Conservation (phyloP, 306 rosid genomes). For the Castanea crenata region DNA sequence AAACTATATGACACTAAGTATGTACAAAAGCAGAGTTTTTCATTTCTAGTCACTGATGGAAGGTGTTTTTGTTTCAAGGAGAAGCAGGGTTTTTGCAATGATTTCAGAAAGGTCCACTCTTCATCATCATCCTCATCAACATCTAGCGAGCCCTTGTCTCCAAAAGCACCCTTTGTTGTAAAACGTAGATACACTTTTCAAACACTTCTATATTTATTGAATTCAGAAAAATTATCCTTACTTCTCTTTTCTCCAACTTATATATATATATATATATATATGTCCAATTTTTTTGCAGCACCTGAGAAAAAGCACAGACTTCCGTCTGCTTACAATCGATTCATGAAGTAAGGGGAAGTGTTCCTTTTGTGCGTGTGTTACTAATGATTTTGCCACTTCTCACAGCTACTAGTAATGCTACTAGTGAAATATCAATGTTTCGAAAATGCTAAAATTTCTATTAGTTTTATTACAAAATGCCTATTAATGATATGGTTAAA, state of each 20-base stretch:
- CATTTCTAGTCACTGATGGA: neutral
- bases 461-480: too few relatives aligned
- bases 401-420: too few relatives aligned
- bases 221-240: neutral
- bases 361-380: neutral
- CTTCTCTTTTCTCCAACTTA: neutral
- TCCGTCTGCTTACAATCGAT: slow-evolving; percentile 97
- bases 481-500: too few relatives aligned
- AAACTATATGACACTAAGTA: too few relatives aligned
- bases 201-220: neutral
- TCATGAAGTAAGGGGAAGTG: slow-evolving; percentile 79
- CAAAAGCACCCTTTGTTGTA: slow-evolving; percentile 87
- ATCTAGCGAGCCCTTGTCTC: slow-evolving; percentile 66
- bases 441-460: too few relatives aligned
- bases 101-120: slow-evolving; percentile 55
- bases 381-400: neutral
- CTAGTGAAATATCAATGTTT: too few relatives aligned
- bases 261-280: neutral
- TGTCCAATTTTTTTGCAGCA: slow-evolving; percentile 42
- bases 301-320: slow-evolving; percentile 98
- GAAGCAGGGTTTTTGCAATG: slow-evolving; percentile 63
- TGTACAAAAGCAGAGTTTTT: too few relatives aligned
- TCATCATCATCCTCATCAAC: slow-evolving; percentile 60
- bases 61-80: neutral
- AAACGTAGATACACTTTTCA: slow-evolving; percentile 52